A percentile compares a stretch with the other conserved stretches of the same genome.
Conservation (phyloP, 768 basidiomycete species). For the Pleurotus citrinopileatus region DNA sequence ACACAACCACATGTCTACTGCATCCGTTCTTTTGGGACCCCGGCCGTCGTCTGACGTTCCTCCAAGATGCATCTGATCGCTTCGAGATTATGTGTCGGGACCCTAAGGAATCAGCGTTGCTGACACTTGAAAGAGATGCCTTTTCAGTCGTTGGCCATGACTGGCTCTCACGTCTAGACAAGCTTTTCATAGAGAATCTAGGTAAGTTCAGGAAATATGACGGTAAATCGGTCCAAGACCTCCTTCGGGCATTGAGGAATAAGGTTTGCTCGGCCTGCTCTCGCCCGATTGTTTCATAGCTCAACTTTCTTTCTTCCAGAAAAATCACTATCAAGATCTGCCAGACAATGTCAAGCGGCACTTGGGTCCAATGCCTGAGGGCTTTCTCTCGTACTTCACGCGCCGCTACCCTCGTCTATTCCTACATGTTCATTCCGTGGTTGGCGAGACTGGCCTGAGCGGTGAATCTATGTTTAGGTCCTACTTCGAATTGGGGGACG, state of each 20-base stretch:
- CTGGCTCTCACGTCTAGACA: conserved; percentile 87
- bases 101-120: conserved; percentile 74
- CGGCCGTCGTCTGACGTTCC: conserved; percentile 79
- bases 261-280: conserved; percentile 56
- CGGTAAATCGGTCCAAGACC: conserved; percentile 84
- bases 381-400: conserved; percentile 92
- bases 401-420: conserved; percentile 88
- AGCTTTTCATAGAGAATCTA: conserved; percentile 87
- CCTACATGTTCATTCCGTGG: conserved; percentile 87
- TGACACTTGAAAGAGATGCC: conserved; percentile 73
- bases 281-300: not conserved
- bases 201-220: conserved; percentile 99
- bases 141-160: conserved; percentile 78
- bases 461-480: conserved; percentile 87
- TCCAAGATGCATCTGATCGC: conserved; percentile 97
- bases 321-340: conserved; percentile 97
- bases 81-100: conserved; percentile 98
- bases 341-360: conserved; percentile 88
- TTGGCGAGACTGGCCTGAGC: conserved; percentile 67
- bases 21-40: conserved; percentile 99
- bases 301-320: conserved; percentile 42
- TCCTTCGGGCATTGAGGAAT: conserved; percentile 89
- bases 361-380: conserved; percentile 88
- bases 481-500: conserved; percentile 78
- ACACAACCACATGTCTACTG: conserved; percentile 80